Percentiles rank a stretch among this genome's conserved stretches.
Evolutionary conservation across 2,329 filamentous ascomycete genomes (phyloP).

Genomic region (Sarocladium oryzae): DNA sequence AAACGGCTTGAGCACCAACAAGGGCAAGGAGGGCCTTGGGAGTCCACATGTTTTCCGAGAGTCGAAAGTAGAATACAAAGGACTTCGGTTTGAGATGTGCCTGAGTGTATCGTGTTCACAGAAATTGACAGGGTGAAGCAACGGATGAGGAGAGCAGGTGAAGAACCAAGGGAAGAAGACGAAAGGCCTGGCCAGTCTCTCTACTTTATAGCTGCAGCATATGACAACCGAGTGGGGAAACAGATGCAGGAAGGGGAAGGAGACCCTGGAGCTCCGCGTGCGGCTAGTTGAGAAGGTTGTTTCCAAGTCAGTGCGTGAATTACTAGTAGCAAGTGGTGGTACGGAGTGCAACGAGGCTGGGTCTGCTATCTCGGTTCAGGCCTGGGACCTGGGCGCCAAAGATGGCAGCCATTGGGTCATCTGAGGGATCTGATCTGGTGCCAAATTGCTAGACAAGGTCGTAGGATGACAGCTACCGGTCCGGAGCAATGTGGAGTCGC

Average conservation of each 20-base stretch:
- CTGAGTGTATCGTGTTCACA: neutral
- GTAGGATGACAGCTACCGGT: neutral
- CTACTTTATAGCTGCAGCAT: neutral
- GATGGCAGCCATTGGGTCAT: neutral
- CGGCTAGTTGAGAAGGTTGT: constrained; percentile 4
- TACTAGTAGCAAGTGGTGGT: neutral
- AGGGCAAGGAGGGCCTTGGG: constrained; percentile 27
- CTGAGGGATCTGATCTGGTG: neutral
- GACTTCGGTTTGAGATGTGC: neutral
- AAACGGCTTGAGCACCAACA: constrained; percentile 28
- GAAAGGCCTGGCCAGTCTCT: neutral
- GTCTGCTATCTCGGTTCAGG: neutral
- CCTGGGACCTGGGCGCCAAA: neutral
- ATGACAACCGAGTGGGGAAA: neutral
- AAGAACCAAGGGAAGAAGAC: neutral
- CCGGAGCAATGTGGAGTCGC: neutral
- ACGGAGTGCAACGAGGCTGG: too few relatives aligned
- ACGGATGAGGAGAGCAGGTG: neutral
- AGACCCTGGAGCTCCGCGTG: neutral
- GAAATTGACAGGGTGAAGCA: neutral
- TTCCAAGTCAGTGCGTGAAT: neutral
- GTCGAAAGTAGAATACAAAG: constrained; percentile 21
- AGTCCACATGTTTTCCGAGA: constrained; percentile 21
- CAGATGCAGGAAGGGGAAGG: neutral
- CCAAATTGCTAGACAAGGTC: neutral